Base-by-base conservation (phyloP, 495 filamentous ascomycete genomes). In the Neurospora sp. region DNA sequence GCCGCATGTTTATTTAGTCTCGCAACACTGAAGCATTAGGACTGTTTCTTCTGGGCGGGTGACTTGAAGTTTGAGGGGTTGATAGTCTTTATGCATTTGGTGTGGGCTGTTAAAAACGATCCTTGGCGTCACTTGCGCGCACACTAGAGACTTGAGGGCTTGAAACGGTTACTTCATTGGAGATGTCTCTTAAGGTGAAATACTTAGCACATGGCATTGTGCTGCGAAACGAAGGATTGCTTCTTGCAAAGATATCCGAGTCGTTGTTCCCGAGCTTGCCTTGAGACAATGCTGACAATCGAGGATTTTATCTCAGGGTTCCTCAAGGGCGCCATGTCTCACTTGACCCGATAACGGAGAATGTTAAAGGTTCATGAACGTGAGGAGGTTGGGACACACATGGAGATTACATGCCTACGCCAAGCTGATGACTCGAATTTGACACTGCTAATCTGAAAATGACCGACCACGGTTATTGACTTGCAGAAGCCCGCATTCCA, bases 401-500 rank as follows among this genome's bases (percentile, higher is more conserved):
- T 4, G 27, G 27, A 35, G 53, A 66, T 8, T 35, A 66, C 53
- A 35, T 35, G 14, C 53, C 53, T 35, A 18, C 27, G 27, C 53
- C 53, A 35, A 66, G 53, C 27, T 66, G 53, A 66, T 35, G 53
- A 66, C 27, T 66, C 20, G 48, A 59, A 59, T 27, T 66, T 66
- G 27, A 16, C 27, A 35, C 22, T 61, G 53, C 48, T 16, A 27
- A 59, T 31, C 48, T 59, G 22, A 27, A 31, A 61, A 31, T 31
- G 20, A 61, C 40, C 40, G 44, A 16, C 10, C 27, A 40, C 70
- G 71, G 73, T 38, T n/a, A 70, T 71, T 66, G 42, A 75, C 72
- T 70, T 77, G 79, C 78, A 80, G 74, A 68, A 73, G 69, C 70
- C 72, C 76, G 76, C 76, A 80, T 75, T 74, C 74, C 75, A 74